A percentile compares a stretch with the other conserved stretches of the same genome.
Evolutionary conservation across 768 basidiomycete species (phyloP).

Genomic region (Rhizopogon vesiculosus): DNA sequence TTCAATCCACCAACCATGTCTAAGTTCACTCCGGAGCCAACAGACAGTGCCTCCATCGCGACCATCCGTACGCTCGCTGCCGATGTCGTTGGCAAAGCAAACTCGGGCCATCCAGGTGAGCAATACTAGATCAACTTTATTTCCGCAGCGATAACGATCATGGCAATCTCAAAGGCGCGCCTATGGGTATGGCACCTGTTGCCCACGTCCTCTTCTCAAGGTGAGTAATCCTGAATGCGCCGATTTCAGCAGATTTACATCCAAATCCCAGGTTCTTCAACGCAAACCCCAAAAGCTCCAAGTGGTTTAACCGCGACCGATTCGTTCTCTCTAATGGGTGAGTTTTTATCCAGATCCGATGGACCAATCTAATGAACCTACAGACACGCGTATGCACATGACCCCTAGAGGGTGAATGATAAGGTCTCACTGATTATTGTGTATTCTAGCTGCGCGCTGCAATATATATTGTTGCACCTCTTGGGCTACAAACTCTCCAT

Average conservation of each 20-base stretch:
- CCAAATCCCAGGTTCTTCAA: slow-evolving; percentile 63
- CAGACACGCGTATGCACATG: slow-evolving; percentile 68
- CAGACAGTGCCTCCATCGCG: slow-evolving; percentile 58
- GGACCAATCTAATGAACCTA: slow-evolving; percentile 3
- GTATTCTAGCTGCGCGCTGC: slow-evolving; percentile 74
- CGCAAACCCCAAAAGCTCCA: slow-evolving; percentile 82
- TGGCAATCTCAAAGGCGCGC: slow-evolving; percentile 55
- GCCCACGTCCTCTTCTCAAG: slow-evolving; percentile 78
- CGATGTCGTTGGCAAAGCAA: slow-evolving; percentile 79
- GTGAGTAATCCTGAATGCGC: slow-evolving; percentile 28
- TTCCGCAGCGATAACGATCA: slow-evolving; percentile 4
- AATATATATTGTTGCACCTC: slow-evolving; percentile 89
- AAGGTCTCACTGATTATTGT: slow-evolving; percentile 3
- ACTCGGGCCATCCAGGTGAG: slow-evolving; percentile 90
- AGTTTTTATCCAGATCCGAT: slow-evolving; percentile 21
- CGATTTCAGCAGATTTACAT: neutral
- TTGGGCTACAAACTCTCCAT: slow-evolving; percentile 88
- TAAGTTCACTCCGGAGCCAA: slow-evolving; percentile 27
- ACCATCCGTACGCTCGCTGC: slow-evolving; percentile 76
- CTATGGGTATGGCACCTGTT: slow-evolving; percentile 89
- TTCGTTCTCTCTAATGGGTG: slow-evolving; percentile 96
- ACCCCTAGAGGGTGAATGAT: slow-evolving; percentile 2
- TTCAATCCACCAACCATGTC: slow-evolving; percentile 30
- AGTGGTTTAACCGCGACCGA: slow-evolving; percentile 96
- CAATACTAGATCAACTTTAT: neutral